Percentiles rank a stretch among this genome's conserved stretches.
These are phyloP conservation scores for Thermothelomyces thermophilus DNA, from an alignment of 2,329 filamentous ascomycete species.

Conservation along the genomic window DNA sequence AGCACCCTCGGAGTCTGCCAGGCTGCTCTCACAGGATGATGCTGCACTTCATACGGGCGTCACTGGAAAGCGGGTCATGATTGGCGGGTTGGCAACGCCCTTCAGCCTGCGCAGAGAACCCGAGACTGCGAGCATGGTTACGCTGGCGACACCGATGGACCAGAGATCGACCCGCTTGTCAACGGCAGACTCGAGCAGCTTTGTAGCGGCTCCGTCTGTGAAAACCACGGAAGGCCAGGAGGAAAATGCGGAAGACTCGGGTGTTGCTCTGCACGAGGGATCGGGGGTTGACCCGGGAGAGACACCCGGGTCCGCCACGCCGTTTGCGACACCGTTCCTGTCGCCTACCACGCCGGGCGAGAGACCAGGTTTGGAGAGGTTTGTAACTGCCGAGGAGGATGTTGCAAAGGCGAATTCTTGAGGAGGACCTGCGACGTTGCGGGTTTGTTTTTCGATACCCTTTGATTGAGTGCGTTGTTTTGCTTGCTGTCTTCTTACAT, in stretches of 20 bases:
- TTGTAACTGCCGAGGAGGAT: conserved; percentile 47
- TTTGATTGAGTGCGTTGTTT: no score
- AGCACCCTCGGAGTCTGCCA: conserved; percentile 25
- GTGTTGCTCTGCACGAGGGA: neutral
- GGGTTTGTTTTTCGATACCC: neutral
- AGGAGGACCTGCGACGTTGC: neutral
- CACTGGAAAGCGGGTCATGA: conserved; percentile 56
- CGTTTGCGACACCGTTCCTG: conserved; percentile 15
- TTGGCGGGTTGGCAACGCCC: conserved; percentile 64
- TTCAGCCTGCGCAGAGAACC: conserved; percentile 61
- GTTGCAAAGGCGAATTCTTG: conserved; percentile 27
- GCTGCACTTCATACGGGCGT: conserved; percentile 42
- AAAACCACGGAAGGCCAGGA: neutral
- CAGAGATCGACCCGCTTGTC: conserved; percentile 29
- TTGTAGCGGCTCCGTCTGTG: conserved; percentile 1
- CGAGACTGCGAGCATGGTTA: conserved; percentile 64
- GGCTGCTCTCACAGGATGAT: conserved; percentile 39
- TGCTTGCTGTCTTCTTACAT: no score
- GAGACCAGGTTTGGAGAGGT: conserved; percentile 45
- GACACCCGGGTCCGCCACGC: neutral
- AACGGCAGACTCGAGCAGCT: conserved; percentile 25
- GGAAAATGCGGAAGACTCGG: neutral
- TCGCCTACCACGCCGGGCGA: conserved; percentile 16
- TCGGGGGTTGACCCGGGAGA: neutral
- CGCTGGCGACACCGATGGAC: conserved; percentile 44